These are phyloP conservation scores for Tulasnella sp. DNA, from an alignment of 768 basidiomycete species.

Conservation along the genomic window DNA sequence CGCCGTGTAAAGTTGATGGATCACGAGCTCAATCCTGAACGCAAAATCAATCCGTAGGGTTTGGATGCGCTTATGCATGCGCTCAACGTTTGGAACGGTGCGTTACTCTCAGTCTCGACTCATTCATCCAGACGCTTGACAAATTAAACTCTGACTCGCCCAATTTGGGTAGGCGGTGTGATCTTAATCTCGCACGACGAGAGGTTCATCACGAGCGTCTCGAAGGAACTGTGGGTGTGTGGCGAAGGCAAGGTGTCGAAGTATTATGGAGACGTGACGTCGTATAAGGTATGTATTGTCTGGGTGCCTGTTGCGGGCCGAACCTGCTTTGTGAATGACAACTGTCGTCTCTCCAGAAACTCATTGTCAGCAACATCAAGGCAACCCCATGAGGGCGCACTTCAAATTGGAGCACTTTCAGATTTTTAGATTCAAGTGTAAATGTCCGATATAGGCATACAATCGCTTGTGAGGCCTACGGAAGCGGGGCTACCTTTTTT, in stretches of 20 bases:
- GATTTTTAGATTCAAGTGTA: no score
- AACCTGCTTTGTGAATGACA: neutral
- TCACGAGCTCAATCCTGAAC: neutral
- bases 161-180: slow-evolving; percentile 77
- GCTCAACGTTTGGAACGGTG: slow-evolving; percentile 28
- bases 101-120: neutral
- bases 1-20: no score
- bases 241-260: slow-evolving; percentile 68
- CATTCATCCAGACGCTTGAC: neutral
- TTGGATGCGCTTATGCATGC: slow-evolving; percentile 90
- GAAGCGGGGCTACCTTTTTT: no score
- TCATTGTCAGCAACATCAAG: slow-evolving; percentile 66
- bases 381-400: slow-evolving; percentile 25
- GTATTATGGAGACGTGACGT: slow-evolving; percentile 82
- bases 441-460: no score
- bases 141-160: slow-evolving; percentile 28
- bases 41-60: slow-evolving; percentile 39
- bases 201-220: slow-evolving; percentile 83
- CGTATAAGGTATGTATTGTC: slow-evolving; percentile 59
- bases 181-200: slow-evolving; percentile 95
- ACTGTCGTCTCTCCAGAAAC: slow-evolving; percentile 34
- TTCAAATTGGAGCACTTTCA: no score
- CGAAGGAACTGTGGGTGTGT: slow-evolving; percentile 91
- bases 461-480: no score
- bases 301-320: slow-evolving; percentile 10